Conservation (phyloP, 257 asterid genomes). For the Mentha longifolia region DNA sequence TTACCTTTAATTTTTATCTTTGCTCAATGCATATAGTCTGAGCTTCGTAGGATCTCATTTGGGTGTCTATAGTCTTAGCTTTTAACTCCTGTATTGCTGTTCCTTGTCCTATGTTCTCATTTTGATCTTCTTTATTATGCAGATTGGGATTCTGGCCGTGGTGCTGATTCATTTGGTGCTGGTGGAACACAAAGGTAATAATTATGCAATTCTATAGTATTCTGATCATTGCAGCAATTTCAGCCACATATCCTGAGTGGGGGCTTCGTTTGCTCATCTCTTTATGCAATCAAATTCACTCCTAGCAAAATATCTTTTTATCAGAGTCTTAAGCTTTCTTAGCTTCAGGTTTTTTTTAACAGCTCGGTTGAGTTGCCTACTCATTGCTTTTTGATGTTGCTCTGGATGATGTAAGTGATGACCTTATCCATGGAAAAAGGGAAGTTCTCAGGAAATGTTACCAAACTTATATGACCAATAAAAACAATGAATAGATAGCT, state of each 20-base stretch:
- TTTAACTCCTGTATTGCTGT: conserved; percentile 3
- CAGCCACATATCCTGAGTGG: not conserved
- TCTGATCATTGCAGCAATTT: conserved; percentile 21
- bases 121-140: conserved; percentile 32
- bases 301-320: not conserved
- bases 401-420: conserved; percentile 18
- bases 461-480: not conserved
- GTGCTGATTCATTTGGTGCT: conserved; percentile 62
- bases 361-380: not conserved
- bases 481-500: too few species aligned
- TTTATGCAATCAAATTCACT: conserved; percentile 23
- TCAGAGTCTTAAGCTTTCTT: not conserved
- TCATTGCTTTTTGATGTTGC: conserved; percentile 17
- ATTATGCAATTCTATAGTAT: conserved; percentile 10
- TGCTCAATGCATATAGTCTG: conserved; percentile 9
- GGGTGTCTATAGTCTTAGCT: not conserved
- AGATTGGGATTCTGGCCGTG: conserved; percentile 92
- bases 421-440: conserved; percentile 14
- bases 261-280: not conserved
- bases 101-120: conserved; percentile 10
- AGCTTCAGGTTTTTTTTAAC: conserved; percentile 4
- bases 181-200: conserved; percentile 76
- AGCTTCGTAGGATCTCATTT: conserved; percentile 1
- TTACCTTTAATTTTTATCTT: not conserved
- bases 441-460: not conserved